Percentiles rank a stretch among this genome's conserved stretches.
These are phyloP conservation scores for Parsonsia alboflavescens DNA, from an alignment of 257 asterid genomes.

Conservation along the genomic window DNA sequence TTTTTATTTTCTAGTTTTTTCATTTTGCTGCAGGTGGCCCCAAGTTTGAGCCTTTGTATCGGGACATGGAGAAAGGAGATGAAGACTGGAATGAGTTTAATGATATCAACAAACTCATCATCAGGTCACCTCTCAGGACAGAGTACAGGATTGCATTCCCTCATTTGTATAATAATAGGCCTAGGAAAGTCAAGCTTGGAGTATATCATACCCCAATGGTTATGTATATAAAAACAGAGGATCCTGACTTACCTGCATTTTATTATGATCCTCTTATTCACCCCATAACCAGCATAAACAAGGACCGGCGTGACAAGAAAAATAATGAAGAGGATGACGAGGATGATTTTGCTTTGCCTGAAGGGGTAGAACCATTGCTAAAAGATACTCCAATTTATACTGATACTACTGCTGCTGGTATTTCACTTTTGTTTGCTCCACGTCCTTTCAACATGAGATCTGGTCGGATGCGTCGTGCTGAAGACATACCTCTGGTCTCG, in stretches of 20 bases:
- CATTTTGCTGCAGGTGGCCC: constrained; percentile 76
- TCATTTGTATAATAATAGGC: constrained; percentile 91
- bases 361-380: constrained; percentile 80
- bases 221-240: constrained; percentile 97
- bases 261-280: constrained; percentile 94
- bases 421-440: constrained; percentile 93
- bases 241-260: constrained; percentile 96
- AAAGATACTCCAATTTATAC: constrained; percentile 65
- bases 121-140: constrained; percentile 97
- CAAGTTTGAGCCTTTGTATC: constrained; percentile 93
- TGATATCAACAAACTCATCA: constrained; percentile 92
- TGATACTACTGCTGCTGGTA: constrained; percentile 96
- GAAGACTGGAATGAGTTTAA: constrained; percentile 99
- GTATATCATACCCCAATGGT: constrained; percentile 94
- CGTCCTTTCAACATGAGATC: constrained; percentile 98
- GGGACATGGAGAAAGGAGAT: constrained; percentile 99
- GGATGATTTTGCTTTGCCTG: constrained; percentile 82
- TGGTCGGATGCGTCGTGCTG: constrained; percentile 98
- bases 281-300: constrained; percentile 74
- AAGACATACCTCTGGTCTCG: constrained; percentile 96
- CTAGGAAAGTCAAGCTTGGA: constrained; percentile 87
- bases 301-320: constrained; percentile 74
- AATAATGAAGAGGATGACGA: constrained; percentile 73
- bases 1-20: background rate
- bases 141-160: constrained; percentile 97